Conservation (phyloP, 2,329 filamentous ascomycete species). For the Dactylellina drechsleri region DNA sequence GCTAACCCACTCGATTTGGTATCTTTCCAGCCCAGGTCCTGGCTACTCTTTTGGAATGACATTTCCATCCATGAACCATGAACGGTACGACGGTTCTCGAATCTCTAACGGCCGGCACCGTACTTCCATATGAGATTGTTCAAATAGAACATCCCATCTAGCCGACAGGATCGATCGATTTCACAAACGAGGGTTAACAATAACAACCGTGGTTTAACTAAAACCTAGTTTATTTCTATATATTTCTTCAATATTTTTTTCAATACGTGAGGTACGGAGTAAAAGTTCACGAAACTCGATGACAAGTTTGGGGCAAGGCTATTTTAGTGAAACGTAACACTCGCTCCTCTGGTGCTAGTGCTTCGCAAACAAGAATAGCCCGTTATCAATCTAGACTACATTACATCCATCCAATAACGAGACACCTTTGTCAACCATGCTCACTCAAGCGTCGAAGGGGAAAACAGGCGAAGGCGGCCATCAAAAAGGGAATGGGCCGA, state of each 20-base stretch:
- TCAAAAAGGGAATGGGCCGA: conserved; percentile 43
- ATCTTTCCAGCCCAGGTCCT: conserved; percentile 17
- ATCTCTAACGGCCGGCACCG: conserved; percentile 50
- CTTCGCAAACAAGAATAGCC: neutral
- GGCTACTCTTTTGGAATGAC: conserved; percentile 7
- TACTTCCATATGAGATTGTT: neutral
- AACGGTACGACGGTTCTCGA: conserved; percentile 49
- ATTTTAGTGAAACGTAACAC: conserved; percentile 51
- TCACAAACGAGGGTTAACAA: conserved; percentile 36
- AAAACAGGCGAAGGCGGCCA: conserved; percentile 33
- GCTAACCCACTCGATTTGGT: neutral
- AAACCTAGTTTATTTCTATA: too few species aligned
- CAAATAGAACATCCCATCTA: conserved; percentile 13
- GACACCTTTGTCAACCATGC: neutral
- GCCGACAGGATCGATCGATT: conserved; percentile 50
- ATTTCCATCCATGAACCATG: conserved; percentile 21
- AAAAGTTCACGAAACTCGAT: too few species aligned
- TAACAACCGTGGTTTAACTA: too few species aligned
- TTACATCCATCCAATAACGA: neutral
- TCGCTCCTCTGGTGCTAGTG: conserved; percentile 29
- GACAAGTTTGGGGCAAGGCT: conserved; percentile 36
- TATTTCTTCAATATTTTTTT: too few species aligned
- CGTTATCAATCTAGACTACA: conserved; percentile 9
- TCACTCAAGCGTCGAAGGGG: conserved; percentile 7
- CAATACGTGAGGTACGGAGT: too few species aligned